Evolutionary conservation across 2,329 filamentous ascomycete genomes (phyloP), one percentile per base, ranked within the genome.

Genomic region (Aspergillus tubingensis): DNA sequence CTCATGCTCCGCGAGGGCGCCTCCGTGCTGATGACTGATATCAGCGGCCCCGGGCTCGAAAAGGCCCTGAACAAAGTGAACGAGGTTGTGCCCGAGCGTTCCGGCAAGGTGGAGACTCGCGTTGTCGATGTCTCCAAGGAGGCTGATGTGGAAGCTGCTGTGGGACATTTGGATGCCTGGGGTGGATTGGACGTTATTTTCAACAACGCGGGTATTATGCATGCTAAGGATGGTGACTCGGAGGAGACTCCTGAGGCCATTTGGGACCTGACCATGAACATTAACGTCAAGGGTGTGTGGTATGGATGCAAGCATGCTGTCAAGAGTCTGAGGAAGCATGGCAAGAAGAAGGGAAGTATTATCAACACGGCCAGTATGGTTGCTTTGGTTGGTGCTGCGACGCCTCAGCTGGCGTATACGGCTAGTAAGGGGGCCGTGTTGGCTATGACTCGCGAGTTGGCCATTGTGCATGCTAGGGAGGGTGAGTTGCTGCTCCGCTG

Each of bases 271-370:
- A 97, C 93, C 4, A 92, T 96, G 63, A 88, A 87, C 75, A 96
- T 96, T 82, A 97, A 97, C 78, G 93, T 96, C 77, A 97, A 97
- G 85, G 93, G 93, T 47, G 93, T 97, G n/a, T 96, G 93, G 93
- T 97, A 87, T 76, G 93, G 93, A 62, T 89, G 88, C 85, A 97
- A 96, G 84, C 91, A 96, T 76, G 92, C 93, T 6, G 88, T 97
- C 27, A 82, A 94, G 54, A 86, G 91, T 48, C 83, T 97, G 70
- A 89, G 92, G 66, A 88, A 87, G 69, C 83, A 96, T 82, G 85
- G 85, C 58, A 97, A 97, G 86, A 86, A 82, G 48, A 86, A 84
- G 69, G 91, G 86, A 54, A 92, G 88, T 77, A 87, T 97, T 78
- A 93, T 96, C 84, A 96, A 96, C 83, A 96, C 92, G 2, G 92